Conservation (phyloP, 768 basidiomycete species). For the Suillus fuscotomentosus region DNA sequence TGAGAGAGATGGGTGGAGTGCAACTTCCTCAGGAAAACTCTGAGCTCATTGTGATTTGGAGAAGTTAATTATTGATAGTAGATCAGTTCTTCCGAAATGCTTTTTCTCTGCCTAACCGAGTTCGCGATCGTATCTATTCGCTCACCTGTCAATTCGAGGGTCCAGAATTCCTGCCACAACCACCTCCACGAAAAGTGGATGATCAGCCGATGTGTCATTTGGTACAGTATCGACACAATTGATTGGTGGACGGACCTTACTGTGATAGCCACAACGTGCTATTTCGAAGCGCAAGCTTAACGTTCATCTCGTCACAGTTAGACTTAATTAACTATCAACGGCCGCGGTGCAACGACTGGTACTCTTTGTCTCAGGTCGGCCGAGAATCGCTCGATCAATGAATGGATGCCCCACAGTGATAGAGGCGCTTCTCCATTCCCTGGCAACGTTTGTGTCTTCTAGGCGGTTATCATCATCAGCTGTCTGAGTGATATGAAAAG, state of each 20-base stretch:
- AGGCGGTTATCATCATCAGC: not conserved
- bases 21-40: not conserved
- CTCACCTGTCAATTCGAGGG: not conserved
- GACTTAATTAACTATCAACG: not conserved
- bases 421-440: conserved; percentile 1
- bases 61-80: not conserved
- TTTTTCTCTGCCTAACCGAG: not conserved
- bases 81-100: not conserved
- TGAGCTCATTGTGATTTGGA: not conserved
- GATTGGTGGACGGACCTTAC: conserved; percentile 1
- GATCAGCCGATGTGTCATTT: not conserved
- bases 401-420: not conserved
- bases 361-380: not conserved
- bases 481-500: not conserved
- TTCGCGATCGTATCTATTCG: not conserved
- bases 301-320: not conserved
- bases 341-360: not conserved
- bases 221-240: not conserved
- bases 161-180: not conserved
- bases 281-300: not conserved
- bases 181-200: not conserved
- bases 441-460: not conserved
- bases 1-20: not conserved
- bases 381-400: not conserved
- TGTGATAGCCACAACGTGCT: not conserved